phyloP scores from a whole-genome alignment of 345 rosid species.

The Rhodamnia rubescens region DNA sequence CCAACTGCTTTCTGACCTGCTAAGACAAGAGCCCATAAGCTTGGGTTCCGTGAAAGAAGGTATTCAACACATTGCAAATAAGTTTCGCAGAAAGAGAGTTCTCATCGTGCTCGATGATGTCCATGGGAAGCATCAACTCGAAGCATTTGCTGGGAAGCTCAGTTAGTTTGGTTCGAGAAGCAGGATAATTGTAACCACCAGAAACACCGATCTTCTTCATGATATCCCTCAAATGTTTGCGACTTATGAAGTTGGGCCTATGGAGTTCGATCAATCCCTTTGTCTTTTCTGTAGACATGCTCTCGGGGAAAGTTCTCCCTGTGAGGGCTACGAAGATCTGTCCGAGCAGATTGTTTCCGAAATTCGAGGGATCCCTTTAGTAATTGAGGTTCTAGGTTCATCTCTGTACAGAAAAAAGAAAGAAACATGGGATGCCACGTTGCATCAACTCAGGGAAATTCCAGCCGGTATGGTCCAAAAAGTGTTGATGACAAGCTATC shows the following conservation, averaged over 20 bases:
- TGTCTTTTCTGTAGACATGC: background rate
- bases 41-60: background rate
- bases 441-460: background rate
- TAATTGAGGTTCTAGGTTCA: background rate
- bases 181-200: background rate
- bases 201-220: background rate
- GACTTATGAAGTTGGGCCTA: background rate
- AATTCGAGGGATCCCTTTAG: background rate
- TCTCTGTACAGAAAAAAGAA: background rate
- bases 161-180: background rate
- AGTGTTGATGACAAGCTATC: background rate
- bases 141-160: background rate
- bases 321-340: background rate
- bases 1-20: background rate
- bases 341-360: background rate
- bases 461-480: background rate
- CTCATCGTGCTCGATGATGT: slow-evolving; percentile 3
- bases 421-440: background rate
- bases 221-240: background rate
- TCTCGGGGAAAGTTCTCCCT: background rate
- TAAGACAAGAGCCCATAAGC: background rate
- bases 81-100: background rate
- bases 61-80: background rate
- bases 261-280: background rate
- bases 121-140: background rate